Conservation (phyloP, 768 basidiomycete species). For the Punctularia strigosozonata region DNA sequence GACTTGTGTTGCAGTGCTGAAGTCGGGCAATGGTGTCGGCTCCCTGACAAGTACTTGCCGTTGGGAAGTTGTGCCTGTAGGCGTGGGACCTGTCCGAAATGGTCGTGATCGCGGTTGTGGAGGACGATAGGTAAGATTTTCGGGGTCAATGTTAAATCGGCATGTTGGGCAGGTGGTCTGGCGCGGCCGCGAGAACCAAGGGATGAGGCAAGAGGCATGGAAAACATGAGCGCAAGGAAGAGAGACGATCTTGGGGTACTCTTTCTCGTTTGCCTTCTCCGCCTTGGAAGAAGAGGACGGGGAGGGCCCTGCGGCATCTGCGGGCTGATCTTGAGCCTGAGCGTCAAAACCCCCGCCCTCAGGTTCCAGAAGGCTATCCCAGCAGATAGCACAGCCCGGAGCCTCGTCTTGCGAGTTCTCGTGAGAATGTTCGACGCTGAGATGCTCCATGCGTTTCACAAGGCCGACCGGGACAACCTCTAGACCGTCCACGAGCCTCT, state of each 20-base stretch:
- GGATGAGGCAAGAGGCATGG: slow-evolving; percentile 65
- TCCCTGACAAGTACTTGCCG: background rate
- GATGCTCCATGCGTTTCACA: slow-evolving; percentile 52
- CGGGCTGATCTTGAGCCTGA: slow-evolving; percentile 12
- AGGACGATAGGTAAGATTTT: slow-evolving; percentile 45
- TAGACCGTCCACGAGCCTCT: slow-evolving; percentile 46
- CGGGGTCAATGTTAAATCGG: slow-evolving; percentile 74
- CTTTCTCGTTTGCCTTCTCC: background rate
- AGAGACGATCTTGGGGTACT: slow-evolving; percentile 38
- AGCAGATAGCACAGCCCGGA: slow-evolving; percentile 62
- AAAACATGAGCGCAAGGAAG: slow-evolving; percentile 78
- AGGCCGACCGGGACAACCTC: slow-evolving; percentile 59
- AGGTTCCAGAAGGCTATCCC: slow-evolving; percentile 49
- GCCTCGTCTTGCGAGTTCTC: slow-evolving; percentile 19
- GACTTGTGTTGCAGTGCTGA: no score
- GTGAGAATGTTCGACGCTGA: slow-evolving; percentile 29
- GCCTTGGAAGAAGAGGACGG: no score
- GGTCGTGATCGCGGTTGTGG: slow-evolving; percentile 4
- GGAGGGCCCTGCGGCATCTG: slow-evolving; percentile 1
- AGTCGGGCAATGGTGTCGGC: background rate
- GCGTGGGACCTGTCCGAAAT: background rate
- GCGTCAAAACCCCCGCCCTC: slow-evolving; percentile 25
- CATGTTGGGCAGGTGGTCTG: slow-evolving; percentile 81
- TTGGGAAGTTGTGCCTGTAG: background rate
- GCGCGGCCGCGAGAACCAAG: slow-evolving; percentile 71